Evolutionary conservation across 2,329 filamentous ascomycete species (phyloP), one percentile per base, ranked within the genome.

Genomic region (Exserohilum rostratum): DNA sequence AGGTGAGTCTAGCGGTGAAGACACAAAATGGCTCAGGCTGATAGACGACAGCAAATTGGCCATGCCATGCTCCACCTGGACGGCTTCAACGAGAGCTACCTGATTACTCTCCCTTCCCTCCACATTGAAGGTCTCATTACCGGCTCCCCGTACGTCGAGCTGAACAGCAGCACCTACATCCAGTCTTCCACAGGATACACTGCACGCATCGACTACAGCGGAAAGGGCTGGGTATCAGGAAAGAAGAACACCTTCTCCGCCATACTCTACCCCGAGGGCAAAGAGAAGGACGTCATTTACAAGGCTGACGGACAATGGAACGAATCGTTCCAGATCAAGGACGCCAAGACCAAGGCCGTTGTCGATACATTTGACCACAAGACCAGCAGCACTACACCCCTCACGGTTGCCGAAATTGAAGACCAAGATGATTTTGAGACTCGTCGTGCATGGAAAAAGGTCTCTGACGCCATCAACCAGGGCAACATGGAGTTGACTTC

Each of bases 61-160:
- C 93, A 97, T 71, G 93, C 93, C 35, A 80, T 96, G 30, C 83
- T 93, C 60, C 90, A 90, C 45, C 79, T 97, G 55, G 88, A 90
- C 53, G 77, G 77, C 17, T 81, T 75, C 67, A 77, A 83, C 62
- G 90, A 95, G 72, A 87, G 85, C 63, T 96, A 96, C 79, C 83
- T 97, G 60, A 96, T 98, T 74, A 96, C 92, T 9, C 87, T 98
- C 20, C 95, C 93, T 1, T 87, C 87, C 25, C 85, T 97, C 37
- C 93, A 98, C 77, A 96, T 98, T 65, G 95, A 98, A 78, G 93
- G 92, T 46, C 83, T 99, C 48, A 90, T 97, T 67, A 90, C 89
- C 43, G 89, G 90, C 45, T 83, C 89, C 3, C 93, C 95, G 3
- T 97, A 95, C 70, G 89, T 97, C 61, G 95, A 99, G 77, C 84